Evolutionary conservation across 2,329 filamentous ascomycete species (phyloP).

Genomic region (Monilinia vaccinii-corymbosi): DNA sequence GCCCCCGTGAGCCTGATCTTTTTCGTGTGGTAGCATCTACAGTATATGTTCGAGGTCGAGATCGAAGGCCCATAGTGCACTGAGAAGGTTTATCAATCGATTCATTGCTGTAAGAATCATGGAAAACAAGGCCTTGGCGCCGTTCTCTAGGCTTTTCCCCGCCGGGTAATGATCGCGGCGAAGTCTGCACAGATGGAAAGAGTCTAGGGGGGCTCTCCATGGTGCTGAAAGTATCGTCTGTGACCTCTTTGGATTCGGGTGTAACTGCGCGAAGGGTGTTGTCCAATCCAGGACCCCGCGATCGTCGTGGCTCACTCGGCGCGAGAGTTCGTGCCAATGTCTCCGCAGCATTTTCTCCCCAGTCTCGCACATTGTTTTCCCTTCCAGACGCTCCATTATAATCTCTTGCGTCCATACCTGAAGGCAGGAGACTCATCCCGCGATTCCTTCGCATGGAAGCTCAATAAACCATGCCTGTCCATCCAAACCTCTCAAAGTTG

Average conservation of each 20-base stretch:
- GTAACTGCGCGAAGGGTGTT: conserved; percentile 55
- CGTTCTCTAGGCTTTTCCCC: conserved; percentile 34
- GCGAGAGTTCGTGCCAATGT: conserved; percentile 21
- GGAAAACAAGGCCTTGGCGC: conserved; percentile 52
- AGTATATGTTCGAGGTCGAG: conserved; percentile 41
- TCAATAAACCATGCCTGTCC: conserved; percentile 16
- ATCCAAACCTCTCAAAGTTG: conserved; percentile 4
- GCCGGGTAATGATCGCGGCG: conserved; percentile 39
- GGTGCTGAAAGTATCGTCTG: conserved; percentile 17
- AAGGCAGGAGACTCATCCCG: conserved; percentile 35
- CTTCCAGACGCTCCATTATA: conserved; percentile 28
- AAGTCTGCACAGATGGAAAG: conserved; percentile 35
- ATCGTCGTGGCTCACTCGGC: conserved; percentile 17
- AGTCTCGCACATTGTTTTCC: conserved; percentile 27
- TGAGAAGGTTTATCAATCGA: conserved; percentile 16
- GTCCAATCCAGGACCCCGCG: conserved; percentile 28
- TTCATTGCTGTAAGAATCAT: conserved; percentile 43
- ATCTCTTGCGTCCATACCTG: conserved; percentile 38
- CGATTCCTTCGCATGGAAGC: conserved; percentile 23
- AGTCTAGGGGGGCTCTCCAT: conserved; percentile 1
- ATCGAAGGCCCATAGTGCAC: conserved; percentile 26
- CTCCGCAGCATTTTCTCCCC: conserved; percentile 25
- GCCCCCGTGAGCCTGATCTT: conserved; percentile 32
- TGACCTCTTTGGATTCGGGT: conserved; percentile 41
- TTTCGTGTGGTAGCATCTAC: conserved; percentile 33